phyloP scores from a whole-genome alignment of 495 filamentous ascomycete genomes.

The Trichocladium uniseriatum region DNA sequence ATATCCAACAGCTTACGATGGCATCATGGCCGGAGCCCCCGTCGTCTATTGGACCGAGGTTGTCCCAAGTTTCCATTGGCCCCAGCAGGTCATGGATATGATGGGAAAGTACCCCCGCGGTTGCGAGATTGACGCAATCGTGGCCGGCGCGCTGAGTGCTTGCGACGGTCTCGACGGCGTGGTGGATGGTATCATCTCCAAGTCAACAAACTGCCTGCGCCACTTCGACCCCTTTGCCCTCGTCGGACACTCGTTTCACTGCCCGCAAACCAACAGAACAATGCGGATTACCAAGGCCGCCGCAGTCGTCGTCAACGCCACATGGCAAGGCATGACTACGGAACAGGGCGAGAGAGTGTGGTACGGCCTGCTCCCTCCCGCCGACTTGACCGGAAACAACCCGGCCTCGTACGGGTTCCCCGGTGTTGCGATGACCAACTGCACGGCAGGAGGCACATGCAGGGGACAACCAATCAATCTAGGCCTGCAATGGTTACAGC shows the following conservation, averaged over 20 bases:
- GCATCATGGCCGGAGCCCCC: slow-evolving; percentile 32
- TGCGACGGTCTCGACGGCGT: slow-evolving; percentile 35
- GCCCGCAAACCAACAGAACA: slow-evolving; percentile 3
- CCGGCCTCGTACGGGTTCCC: background rate
- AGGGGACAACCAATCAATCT: slow-evolving; percentile 2
- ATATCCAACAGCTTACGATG: slow-evolving; percentile 35
- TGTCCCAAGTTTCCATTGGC: slow-evolving; percentile 23
- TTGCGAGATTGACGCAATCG: slow-evolving; percentile 30
- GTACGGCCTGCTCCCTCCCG: slow-evolving; percentile 18
- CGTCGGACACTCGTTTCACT: slow-evolving; percentile 14
- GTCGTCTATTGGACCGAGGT: slow-evolving; percentile 27
- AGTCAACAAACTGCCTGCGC: slow-evolving; percentile 18
- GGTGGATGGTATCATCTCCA: slow-evolving; percentile 27
- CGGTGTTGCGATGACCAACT: slow-evolving; percentile 18
- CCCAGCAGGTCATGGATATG: slow-evolving; percentile 29
- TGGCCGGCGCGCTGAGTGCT: slow-evolving; percentile 18
- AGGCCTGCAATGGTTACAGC: slow-evolving; percentile 6
- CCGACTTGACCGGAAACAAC: slow-evolving; percentile 17
- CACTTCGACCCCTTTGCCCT: slow-evolving; percentile 22
- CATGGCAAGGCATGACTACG: slow-evolving; percentile 15
- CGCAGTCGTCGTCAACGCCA: slow-evolving; percentile 22
- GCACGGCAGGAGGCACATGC: slow-evolving; percentile 12
- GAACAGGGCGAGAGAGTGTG: slow-evolving; percentile 16
- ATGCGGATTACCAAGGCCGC: slow-evolving; percentile 14
- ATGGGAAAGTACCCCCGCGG: slow-evolving; percentile 14